phyloP scores from a whole-genome alignment of 768 basidiomycete genomes.

The Amanita rubescens region DNA sequence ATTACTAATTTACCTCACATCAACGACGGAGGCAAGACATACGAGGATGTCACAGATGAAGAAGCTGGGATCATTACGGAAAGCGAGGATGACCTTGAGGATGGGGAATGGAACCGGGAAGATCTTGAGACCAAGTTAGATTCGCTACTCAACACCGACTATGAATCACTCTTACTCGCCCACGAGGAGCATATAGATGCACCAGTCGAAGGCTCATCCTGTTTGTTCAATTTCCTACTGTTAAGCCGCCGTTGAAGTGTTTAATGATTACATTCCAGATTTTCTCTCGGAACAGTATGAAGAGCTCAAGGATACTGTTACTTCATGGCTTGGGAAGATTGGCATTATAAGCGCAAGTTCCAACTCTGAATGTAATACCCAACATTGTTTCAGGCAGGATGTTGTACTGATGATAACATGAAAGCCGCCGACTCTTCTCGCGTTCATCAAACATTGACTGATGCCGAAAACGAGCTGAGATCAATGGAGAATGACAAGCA shows the following conservation, averaged over 20 bases:
- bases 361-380: slow-evolving; percentile 32
- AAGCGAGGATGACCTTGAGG: slow-evolving; percentile 39
- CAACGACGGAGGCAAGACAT: slow-evolving; percentile 55
- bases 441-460: slow-evolving; percentile 53
- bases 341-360: slow-evolving; percentile 44
- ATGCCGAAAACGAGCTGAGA: slow-evolving; percentile 56
- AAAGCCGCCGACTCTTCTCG: slow-evolving; percentile 41
- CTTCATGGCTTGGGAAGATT: slow-evolving; percentile 56
- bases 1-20: slow-evolving; percentile 65
- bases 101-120: slow-evolving; percentile 53
- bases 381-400: background rate
- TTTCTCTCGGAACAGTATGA: slow-evolving; percentile 68
- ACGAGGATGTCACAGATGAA: slow-evolving; percentile 12
- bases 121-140: slow-evolving; percentile 54
- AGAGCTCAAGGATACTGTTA: slow-evolving; percentile 47
- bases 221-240: slow-evolving; percentile 36
- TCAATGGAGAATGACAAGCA: slow-evolving; percentile 44
- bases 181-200: slow-evolving; percentile 64
- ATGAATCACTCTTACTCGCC: slow-evolving; percentile 66
- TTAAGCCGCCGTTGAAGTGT: slow-evolving; percentile 18
- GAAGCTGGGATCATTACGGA: slow-evolving; percentile 25
- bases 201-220: slow-evolving; percentile 37
- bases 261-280: slow-evolving; percentile 85
- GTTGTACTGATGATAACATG: background rate
- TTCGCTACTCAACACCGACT: slow-evolving; percentile 53